Evolutionary conservation across 306 rosid genomes (phyloP).

Genomic region (Vicia villosa): DNA sequence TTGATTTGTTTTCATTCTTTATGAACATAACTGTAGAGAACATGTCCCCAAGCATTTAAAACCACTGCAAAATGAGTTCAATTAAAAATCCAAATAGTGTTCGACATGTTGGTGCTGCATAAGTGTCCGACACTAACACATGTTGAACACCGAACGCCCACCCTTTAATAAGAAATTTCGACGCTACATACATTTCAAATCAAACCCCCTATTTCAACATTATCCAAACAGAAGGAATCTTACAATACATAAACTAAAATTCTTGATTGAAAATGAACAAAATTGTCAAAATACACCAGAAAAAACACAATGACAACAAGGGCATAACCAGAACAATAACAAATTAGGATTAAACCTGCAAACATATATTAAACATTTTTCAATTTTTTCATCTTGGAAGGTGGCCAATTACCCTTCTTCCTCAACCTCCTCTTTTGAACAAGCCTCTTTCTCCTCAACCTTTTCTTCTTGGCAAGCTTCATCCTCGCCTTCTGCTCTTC

Average conservation of each 20-base stretch:
- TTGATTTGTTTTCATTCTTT: no score
- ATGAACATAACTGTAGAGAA: neutral
- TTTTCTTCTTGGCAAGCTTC: conserved; percentile 83
- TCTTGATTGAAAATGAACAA: conserved; percentile 30
- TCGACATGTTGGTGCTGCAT: neutral
- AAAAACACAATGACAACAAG: conserved; percentile 2
- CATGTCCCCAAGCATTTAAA: neutral
- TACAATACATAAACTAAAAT: conserved; percentile 3
- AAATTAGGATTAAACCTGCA: conserved; percentile 51
- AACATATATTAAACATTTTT: conserved; percentile 64
- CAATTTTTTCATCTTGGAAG: conserved; percentile 90
- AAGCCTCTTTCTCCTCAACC: conserved; percentile 81
- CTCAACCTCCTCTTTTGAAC: conserved; percentile 73
- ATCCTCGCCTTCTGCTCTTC: conserved; percentile 69
- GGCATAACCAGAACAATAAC: conserved; percentile 5
- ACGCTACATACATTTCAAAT: conserved; percentile 5
- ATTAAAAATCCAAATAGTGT: neutral
- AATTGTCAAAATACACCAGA: conserved; percentile 29
- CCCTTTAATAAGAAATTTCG: neutral
- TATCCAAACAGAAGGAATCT: neutral
- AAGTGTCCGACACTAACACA: neutral
- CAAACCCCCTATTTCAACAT: conserved; percentile 18
- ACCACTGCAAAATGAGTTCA: neutral
- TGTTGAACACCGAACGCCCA: no score
- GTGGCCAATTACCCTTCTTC: conserved; percentile 97